Evolutionary conservation across 2,329 filamentous ascomycete genomes (phyloP).

Genomic region (Hansfordia pulvinata): DNA sequence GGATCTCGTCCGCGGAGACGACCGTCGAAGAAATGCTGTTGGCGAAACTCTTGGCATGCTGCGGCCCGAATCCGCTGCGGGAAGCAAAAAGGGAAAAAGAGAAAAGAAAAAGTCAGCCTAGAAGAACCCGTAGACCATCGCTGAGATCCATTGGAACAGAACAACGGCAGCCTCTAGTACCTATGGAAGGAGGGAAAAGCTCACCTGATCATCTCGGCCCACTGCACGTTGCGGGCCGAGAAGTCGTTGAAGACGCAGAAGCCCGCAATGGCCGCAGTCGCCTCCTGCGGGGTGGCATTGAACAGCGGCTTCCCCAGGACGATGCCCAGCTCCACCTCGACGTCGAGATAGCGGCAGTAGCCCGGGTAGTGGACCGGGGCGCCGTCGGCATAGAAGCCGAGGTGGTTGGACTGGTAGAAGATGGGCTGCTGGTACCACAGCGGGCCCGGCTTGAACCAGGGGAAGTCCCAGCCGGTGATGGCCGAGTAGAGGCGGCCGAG

Average conservation of each 20-base stretch:
- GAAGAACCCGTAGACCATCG: too few relatives aligned
- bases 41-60: constrained; percentile 13
- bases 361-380: constrained; percentile 8
- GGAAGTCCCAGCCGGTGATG: constrained; percentile 9
- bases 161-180: too few relatives aligned
- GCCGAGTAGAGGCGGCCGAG: constrained; percentile 5
- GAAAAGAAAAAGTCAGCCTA: neutral
- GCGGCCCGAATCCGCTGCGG: constrained; percentile 12
- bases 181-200: too few relatives aligned
- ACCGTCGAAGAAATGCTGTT: constrained; percentile 12
- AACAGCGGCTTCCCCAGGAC: constrained; percentile 10
- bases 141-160: too few relatives aligned
- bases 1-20: constrained; percentile 10
- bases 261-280: constrained; percentile 10
- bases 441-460: constrained; percentile 8
- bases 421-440: constrained; percentile 12
- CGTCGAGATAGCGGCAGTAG: constrained; percentile 11
- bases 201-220: constrained; percentile 12
- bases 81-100: neutral
- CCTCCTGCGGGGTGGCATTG: constrained; percentile 11
- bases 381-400: constrained; percentile 12
- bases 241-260: constrained; percentile 15
- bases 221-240: constrained; percentile 11
- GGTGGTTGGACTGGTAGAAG: constrained; percentile 14
- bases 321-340: constrained; percentile 13